Percentiles rank a stretch among this genome's conserved stretches.
These are phyloP conservation scores for Arctium minus DNA, from an alignment of 129 eudicot species.

Conservation along the genomic window DNA sequence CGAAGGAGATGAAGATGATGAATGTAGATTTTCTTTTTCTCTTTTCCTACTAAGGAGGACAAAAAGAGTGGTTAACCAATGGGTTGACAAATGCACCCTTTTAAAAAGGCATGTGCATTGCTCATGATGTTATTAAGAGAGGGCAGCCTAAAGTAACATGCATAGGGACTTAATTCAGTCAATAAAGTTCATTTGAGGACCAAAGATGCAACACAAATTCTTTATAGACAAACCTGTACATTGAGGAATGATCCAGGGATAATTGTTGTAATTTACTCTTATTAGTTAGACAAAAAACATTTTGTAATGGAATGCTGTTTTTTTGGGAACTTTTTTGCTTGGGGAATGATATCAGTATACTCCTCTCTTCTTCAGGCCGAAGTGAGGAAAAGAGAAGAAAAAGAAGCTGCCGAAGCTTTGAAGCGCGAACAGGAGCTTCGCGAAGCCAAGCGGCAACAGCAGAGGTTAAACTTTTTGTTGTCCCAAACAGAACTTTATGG, in stretches of 20 bases:
- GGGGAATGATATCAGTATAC: slow-evolving; percentile 5
- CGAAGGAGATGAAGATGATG: not conserved
- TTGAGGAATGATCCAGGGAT: not conserved
- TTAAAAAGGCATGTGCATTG: not conserved
- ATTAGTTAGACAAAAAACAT: not conserved
- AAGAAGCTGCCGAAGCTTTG: slow-evolving; percentile 98
- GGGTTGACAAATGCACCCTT: not conserved
- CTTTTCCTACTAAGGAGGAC: not conserved
- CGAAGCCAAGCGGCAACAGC: slow-evolving; percentile 92
- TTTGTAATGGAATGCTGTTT: not conserved
- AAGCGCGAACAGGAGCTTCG: slow-evolving; percentile 95
- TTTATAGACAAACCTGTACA: not conserved
- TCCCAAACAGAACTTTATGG: slow-evolving; percentile 97
- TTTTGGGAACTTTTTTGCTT: not conserved
- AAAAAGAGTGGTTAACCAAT: not conserved
- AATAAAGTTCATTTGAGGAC: not conserved
- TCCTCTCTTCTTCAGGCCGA: slow-evolving; percentile 59
- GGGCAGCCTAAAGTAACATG: not conserved
- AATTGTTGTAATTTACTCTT: not conserved
- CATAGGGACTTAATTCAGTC: not conserved
- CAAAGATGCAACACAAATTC: not conserved
- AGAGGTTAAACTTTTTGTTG: slow-evolving; percentile 78
- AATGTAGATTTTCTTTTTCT: not conserved
- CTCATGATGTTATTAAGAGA: not conserved
- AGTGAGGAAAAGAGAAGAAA: slow-evolving; percentile 92